phyloP scores from a whole-genome alignment of 2,329 filamentous ascomycete genomes.

The Fusarium verticillioides region DNA sequence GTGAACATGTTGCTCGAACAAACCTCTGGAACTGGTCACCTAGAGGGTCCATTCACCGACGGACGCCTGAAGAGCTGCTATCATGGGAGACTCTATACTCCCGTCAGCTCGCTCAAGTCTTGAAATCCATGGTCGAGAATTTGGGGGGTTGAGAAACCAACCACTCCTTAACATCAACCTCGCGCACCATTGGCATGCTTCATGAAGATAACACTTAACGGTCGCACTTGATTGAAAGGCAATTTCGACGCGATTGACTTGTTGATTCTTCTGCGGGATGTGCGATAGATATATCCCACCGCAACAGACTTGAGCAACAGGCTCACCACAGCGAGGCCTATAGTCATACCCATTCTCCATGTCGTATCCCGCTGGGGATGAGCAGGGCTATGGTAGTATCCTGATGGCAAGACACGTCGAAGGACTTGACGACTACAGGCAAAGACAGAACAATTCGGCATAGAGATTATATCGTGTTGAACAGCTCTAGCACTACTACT shows the following conservation, averaged over 20 bases:
- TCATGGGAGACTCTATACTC: constrained; percentile 2
- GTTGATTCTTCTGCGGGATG: constrained; percentile 32
- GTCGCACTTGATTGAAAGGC: constrained; percentile 38
- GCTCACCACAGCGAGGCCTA: not conserved
- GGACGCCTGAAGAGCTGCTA: constrained; percentile 23
- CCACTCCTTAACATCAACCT: not conserved
- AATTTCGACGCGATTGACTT: constrained; percentile 39
- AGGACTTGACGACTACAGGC: constrained; percentile 25
- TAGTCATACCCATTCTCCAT: not conserved
- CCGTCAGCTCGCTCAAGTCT: constrained; percentile 18
- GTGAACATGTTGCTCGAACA: constrained; percentile 41
- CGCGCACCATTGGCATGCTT: constrained; percentile 13
- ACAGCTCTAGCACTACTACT: constrained; percentile 19
- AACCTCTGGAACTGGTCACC: constrained; percentile 14
- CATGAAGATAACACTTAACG: constrained; percentile 31
- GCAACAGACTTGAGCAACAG: constrained; percentile 23
- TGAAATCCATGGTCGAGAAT: constrained; percentile 18
- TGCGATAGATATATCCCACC: constrained; percentile 44
- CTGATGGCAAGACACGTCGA: constrained; percentile 18
- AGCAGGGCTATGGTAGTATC: constrained; percentile 1
- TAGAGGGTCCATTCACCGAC: constrained; percentile 23
- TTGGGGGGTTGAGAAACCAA: constrained; percentile 7
- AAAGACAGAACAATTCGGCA: constrained; percentile 14
- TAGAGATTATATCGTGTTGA: constrained; percentile 7
- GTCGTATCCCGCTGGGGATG: not conserved